Evolutionary conservation across 352 stramenopile species (phyloP), one percentile per base, ranked within the genome.

Genomic region (Pythium coloratum): DNA sequence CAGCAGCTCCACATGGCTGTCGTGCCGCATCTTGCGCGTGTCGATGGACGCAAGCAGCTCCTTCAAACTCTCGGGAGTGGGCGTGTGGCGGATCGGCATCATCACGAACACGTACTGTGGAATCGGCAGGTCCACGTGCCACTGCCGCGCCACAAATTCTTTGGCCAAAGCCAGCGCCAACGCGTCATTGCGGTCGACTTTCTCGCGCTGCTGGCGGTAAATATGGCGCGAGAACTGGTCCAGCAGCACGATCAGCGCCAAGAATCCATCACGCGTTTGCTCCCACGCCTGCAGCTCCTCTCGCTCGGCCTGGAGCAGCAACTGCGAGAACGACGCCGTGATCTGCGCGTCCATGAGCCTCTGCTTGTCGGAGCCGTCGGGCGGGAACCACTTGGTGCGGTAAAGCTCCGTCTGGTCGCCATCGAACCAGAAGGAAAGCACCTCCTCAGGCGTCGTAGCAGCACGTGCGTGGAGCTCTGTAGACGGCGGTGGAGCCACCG

Each of bases 211-310:
- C 32, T 77, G 56, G 47, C 89, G 80, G 62, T 91, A 89, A 10
- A 95, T 69, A 62, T 96, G 89, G 1, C 89, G 76, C 26, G 88
- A 92, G 68, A 96, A 89, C 67, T 97, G 91, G 67, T 97, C 91
- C 18, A 97, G 64, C 33, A 97, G 36, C 49, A 97, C 64, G 38
- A 97, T 86, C 1, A 96, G 74, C 55, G 88, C 88, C 53, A 97
- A 77, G 59, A 81, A 82, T 44, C 70, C 61, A 46, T 83, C 69
- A 2, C 66, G 73, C 12, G 69, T 64, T 2, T 62, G 18, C 13
- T 75, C 70, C 86, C 86, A 95, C 16, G 55, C 50, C 30, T 78
- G 66, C 53, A 92, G 75, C 59, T 90, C 76, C 49, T 65, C 56
- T 20, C 55, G 62, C 69, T 88, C 81, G 1, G 81, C 84, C 7